Percentiles rank a stretch among this genome's conserved stretches.
phyloP scores from a whole-genome alignment of 179 eudicot genomes.

The Carnegiea gigantea region DNA sequence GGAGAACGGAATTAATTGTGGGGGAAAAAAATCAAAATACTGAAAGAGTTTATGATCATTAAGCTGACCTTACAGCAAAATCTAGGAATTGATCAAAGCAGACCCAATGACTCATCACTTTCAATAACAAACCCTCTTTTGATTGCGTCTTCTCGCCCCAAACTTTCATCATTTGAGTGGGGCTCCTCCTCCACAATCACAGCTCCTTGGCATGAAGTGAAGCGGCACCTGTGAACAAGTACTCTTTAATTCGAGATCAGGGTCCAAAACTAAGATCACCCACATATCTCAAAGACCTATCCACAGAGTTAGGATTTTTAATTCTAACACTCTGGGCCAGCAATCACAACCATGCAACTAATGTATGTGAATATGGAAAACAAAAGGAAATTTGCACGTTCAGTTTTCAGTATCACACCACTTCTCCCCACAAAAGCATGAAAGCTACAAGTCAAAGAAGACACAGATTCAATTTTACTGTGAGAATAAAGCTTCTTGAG shows the following conservation, averaged over 20 bases:
- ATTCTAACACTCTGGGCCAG: background rate
- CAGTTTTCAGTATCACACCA: constrained; percentile 2
- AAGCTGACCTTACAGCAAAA: background rate
- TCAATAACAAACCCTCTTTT: constrained; percentile 12
- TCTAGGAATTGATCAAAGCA: background rate
- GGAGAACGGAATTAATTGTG: background rate
- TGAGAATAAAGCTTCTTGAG: background rate
- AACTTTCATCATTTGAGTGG: background rate
- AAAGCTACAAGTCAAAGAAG: constrained; percentile 3
- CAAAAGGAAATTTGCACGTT: background rate
- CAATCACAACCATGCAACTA: background rate
- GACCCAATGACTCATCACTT: constrained; percentile 8
- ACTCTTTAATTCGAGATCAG: background rate
- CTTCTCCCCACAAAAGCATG: background rate
- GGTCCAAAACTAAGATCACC: background rate
- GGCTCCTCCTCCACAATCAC: constrained; percentile 8
- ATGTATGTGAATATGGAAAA: background rate
- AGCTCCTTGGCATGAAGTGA: constrained; percentile 5
- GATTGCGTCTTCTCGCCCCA: background rate
- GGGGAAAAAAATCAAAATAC: background rate
- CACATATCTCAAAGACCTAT: background rate
- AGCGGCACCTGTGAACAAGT: constrained; percentile 8
- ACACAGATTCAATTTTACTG: background rate
- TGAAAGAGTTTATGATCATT: background rate
- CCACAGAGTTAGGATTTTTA: background rate